Evolutionary conservation across 169 alveolate species (phyloP).

Genomic region (Plasmodium relictum): DNA sequence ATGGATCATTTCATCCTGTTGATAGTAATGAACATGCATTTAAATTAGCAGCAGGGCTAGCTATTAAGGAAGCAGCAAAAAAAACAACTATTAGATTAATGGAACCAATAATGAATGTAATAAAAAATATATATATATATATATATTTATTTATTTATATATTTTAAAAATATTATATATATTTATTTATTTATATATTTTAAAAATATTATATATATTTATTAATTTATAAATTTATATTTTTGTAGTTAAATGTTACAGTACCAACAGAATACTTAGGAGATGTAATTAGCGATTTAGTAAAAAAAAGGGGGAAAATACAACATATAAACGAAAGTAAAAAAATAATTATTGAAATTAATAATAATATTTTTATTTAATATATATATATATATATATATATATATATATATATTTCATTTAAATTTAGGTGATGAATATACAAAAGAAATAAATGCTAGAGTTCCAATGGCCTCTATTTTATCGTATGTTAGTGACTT

Average conservation of each 20-base stretch:
- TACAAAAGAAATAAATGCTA: slow-evolving; percentile 65
- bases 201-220: neutral
- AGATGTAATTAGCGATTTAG: slow-evolving; percentile 86
- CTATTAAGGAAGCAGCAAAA: slow-evolving; percentile 89
- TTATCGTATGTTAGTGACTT: slow-evolving; percentile 74
- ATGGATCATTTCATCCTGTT: slow-evolving; percentile 91
- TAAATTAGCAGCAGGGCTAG: slow-evolving; percentile 90
- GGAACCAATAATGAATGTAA: slow-evolving; percentile 93
- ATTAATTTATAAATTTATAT: neutral
- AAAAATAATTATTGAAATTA: neutral
- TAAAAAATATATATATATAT: neutral
- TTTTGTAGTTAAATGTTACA: slow-evolving; percentile 78
- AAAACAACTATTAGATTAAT: slow-evolving; percentile 86
- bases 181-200: neutral
- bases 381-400: neutral
- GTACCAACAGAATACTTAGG: slow-evolving; percentile 89
- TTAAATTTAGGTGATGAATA: slow-evolving; percentile 58
- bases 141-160: neutral
- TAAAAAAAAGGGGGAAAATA: slow-evolving; percentile 84
- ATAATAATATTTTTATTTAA: neutral
- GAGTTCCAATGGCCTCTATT: slow-evolving; percentile 77
- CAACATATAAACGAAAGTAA: slow-evolving; percentile 77
- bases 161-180: neutral
- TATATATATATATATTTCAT: neutral
- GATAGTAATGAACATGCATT: slow-evolving; percentile 92